These are phyloP conservation scores for Eragrostis nindensis DNA, from an alignment of 176 grass and related monocot genomes.

Conservation along the genomic window DNA sequence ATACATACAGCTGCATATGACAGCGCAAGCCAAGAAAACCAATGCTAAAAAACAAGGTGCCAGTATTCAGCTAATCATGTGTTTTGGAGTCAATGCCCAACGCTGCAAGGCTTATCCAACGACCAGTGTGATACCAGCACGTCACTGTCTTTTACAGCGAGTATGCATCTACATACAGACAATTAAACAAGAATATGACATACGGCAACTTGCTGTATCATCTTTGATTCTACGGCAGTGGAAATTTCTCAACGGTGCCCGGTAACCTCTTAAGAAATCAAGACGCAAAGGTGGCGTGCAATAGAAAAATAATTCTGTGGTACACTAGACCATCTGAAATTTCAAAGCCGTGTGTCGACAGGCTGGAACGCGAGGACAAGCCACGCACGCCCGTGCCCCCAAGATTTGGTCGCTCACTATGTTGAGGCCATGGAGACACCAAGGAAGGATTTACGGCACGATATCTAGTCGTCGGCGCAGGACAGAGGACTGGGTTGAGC, in stretches of 20 bases:
- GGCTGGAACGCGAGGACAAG: constrained; percentile 3
- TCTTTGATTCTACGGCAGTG: constrained; percentile 2
- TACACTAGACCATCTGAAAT: constrained; percentile 6
- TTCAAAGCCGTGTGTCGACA: constrained; percentile 18
- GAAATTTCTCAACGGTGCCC: not conserved
- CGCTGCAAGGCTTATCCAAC: not conserved
- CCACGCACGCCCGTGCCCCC: not conserved
- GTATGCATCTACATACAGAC: not conserved
- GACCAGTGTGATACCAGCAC: not conserved
- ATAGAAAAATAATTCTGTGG: not conserved
- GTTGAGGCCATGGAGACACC: constrained; percentile 12
- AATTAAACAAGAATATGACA: constrained; percentile 24
- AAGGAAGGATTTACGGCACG: not conserved
- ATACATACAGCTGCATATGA: not conserved
- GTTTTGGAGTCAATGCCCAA: constrained; percentile 28
- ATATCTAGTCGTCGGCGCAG: not conserved
- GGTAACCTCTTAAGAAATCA: not conserved
- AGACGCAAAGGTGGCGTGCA: not conserved
- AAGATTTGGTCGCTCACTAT: not conserved
- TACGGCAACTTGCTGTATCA: not conserved
- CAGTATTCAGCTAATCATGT: not conserved
- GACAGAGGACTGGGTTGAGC: constrained; percentile 14
- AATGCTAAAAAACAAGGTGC: not conserved
- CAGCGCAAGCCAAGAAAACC: not conserved
- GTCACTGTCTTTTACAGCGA: constrained; percentile 9